Evolutionary conservation across 352 stramenopile species (phyloP).

Genomic region (Pythium guiyangense): DNA sequence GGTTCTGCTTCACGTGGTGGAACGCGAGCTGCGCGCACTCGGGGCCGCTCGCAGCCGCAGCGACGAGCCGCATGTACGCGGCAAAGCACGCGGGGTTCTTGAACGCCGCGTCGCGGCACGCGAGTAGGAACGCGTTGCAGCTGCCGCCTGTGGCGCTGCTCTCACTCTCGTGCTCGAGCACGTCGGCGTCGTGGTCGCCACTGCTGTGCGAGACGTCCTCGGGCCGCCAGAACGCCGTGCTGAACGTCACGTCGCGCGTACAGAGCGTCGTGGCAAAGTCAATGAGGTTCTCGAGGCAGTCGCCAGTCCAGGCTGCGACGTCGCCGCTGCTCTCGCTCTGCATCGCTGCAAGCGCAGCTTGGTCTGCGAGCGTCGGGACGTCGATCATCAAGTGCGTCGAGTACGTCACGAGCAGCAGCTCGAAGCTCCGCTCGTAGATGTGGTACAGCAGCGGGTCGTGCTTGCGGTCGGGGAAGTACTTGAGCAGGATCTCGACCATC

Average conservation of each 20-base stretch:
- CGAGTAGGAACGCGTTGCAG: slow-evolving; percentile 59
- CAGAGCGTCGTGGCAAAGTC: slow-evolving; percentile 66
- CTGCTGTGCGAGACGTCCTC: slow-evolving; percentile 16
- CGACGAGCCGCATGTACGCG: slow-evolving; percentile 74
- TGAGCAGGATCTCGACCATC: slow-evolving; percentile 62
- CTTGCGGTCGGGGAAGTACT: slow-evolving; percentile 73
- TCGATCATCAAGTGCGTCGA: slow-evolving; percentile 79
- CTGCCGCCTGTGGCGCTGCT: slow-evolving; percentile 27
- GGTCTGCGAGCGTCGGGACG: slow-evolving; percentile 68
- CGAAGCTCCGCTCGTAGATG: slow-evolving; percentile 68
- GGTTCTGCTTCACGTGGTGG: slow-evolving; percentile 86
- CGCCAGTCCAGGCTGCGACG: slow-evolving; percentile 52
- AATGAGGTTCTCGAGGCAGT: slow-evolving; percentile 79
- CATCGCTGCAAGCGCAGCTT: slow-evolving; percentile 57
- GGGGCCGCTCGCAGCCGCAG: slow-evolving; percentile 52
- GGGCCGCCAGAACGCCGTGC: slow-evolving; percentile 57
- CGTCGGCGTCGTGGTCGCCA: slow-evolving; percentile 22
- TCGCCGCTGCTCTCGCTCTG: slow-evolving; percentile 58
- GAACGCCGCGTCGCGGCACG: slow-evolving; percentile 64
- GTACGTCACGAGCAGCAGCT: slow-evolving; percentile 67
- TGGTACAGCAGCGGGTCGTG: slow-evolving; percentile 62
- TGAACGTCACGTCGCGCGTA: slow-evolving; percentile 46
- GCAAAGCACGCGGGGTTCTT: slow-evolving; percentile 73
- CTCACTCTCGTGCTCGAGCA: slow-evolving; percentile 25
- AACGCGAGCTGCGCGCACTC: slow-evolving; percentile 76